These are phyloP conservation scores for Cymbidium sinense DNA, from an alignment of 106 monocot species.

Conservation along the genomic window DNA sequence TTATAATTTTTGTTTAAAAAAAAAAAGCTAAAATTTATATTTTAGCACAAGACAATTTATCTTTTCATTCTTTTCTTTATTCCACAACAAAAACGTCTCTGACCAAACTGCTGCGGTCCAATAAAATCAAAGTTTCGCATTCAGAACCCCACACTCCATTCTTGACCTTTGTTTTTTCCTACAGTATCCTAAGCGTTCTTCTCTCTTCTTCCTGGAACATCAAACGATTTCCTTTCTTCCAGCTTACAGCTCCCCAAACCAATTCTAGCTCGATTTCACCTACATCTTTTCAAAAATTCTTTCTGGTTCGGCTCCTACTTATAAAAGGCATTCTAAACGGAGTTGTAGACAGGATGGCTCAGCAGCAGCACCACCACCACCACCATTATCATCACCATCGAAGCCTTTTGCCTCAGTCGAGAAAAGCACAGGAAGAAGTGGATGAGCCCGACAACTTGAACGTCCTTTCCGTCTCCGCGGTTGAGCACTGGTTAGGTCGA, in stretches of 20 bases:
- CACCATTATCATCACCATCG: conserved; percentile 3
- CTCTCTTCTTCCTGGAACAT: neutral
- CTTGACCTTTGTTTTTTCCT: too few relatives aligned
- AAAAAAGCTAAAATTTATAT: too few relatives aligned
- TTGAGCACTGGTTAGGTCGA: neutral
- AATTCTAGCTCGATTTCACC: neutral
- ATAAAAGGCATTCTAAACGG: neutral
- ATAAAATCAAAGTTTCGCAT: too few relatives aligned
- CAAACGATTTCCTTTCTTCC: neutral
- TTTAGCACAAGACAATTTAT: too few relatives aligned
- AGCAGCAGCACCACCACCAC: neutral
- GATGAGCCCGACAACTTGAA: neutral
- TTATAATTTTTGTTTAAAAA: too few relatives aligned
- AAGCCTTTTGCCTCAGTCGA: neutral
- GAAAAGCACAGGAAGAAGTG: neutral
- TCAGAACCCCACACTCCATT: too few relatives aligned
- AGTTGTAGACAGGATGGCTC: neutral
- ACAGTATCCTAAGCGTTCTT: neutral
- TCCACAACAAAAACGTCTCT: too few relatives aligned
- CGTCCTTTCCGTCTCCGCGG: too few relatives aligned
- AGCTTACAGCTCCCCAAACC: too few relatives aligned
- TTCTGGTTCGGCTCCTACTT: too few relatives aligned
- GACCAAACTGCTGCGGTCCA: too few relatives aligned
- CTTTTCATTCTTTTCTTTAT: too few relatives aligned
- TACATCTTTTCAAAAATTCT: neutral